These are phyloP conservation scores for Sporothrix variecibatus DNA, from an alignment of 2,329 filamentous ascomycete genomes.

Conservation along the genomic window DNA sequence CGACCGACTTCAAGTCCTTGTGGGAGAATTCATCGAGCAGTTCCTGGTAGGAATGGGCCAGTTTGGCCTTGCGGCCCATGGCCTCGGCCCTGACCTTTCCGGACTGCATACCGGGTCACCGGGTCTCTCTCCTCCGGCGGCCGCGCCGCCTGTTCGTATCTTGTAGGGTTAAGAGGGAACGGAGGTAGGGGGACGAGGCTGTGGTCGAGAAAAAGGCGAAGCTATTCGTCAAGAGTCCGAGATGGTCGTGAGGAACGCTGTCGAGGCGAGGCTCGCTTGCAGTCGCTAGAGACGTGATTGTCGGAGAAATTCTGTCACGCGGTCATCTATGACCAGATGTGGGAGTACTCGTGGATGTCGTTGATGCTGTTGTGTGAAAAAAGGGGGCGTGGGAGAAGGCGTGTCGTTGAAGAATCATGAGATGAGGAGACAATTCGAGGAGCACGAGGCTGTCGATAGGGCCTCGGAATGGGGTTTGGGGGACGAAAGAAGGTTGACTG, in stretches of 20 bases:
- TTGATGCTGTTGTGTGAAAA: neutral
- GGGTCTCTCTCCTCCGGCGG: slow-evolving; percentile 7
- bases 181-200: neutral
- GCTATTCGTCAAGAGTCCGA: neutral
- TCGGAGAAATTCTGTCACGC: neutral
- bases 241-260: neutral
- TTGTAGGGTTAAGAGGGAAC: neutral
- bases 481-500: neutral
- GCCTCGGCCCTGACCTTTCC: slow-evolving; percentile 77
- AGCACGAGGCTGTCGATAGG: neutral
- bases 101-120: slow-evolving; percentile 22
- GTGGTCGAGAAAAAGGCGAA: neutral
- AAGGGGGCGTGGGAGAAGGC: neutral
- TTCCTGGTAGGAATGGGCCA: slow-evolving; percentile 95
- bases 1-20: slow-evolving; percentile 86
- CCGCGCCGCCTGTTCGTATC: slow-evolving; percentile 21
- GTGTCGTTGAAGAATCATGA: slow-evolving; percentile 8
- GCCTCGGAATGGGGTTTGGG: neutral
- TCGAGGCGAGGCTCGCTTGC: neutral
- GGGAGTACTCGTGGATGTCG: neutral
- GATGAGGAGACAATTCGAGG: neutral
- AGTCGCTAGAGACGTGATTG: neutral
- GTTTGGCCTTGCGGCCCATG: slow-evolving; percentile 71
- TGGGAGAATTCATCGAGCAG: slow-evolving; percentile 96
- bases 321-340: neutral